Conservation (phyloP, 352 stramenopile species). For the Phytophthora pisi region DNA sequence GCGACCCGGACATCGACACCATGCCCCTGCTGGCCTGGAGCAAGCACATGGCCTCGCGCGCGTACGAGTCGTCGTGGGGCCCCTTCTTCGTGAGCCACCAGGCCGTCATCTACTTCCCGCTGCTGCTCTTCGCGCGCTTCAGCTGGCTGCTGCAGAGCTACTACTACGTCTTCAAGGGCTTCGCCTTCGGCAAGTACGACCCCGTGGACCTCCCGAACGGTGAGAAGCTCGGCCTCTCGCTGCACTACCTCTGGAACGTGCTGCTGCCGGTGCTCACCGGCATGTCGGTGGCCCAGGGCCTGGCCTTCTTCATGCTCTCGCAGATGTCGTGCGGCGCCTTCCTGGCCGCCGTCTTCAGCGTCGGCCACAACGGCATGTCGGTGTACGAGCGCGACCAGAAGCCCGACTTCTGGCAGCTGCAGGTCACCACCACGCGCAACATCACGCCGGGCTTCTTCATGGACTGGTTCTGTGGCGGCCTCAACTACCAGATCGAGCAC, state of each 20-base stretch:
- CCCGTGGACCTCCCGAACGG: slow-evolving; percentile 87
- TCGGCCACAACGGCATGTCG: slow-evolving; percentile 99
- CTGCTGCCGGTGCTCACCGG: slow-evolving; percentile 66
- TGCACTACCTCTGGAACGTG: slow-evolving; percentile 95
- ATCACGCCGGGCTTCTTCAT: slow-evolving; percentile 94
- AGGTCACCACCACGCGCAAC: slow-evolving; percentile 98
- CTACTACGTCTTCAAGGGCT: slow-evolving; percentile 93
- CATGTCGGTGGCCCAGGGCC: slow-evolving; percentile 72
- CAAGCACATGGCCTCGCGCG: slow-evolving; percentile 93
- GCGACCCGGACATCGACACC: slow-evolving; percentile 99
- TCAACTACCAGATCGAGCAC: slow-evolving; percentile 99
- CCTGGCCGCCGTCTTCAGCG: slow-evolving; percentile 95
- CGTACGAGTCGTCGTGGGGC: slow-evolving; percentile 79
- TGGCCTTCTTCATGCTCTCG: slow-evolving; percentile 85
- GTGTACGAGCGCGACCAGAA: slow-evolving; percentile 96
- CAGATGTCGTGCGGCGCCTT: slow-evolving; percentile 94
- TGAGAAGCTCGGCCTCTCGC: slow-evolving; percentile 73
- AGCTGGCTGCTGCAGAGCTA: slow-evolving; percentile 97
- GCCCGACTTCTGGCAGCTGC: slow-evolving; percentile 98
- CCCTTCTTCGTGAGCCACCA: slow-evolving; percentile 94
- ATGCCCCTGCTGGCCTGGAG: slow-evolving; percentile 98
- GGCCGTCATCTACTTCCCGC: slow-evolving; percentile 96
- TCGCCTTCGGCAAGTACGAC: slow-evolving; percentile 85
- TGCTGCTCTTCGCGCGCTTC: slow-evolving; percentile 96
- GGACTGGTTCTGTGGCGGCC: slow-evolving; percentile 98